These are phyloP conservation scores for Microcyclosporella mali DNA, from an alignment of 2,329 filamentous ascomycete species.

Conservation along the genomic window DNA sequence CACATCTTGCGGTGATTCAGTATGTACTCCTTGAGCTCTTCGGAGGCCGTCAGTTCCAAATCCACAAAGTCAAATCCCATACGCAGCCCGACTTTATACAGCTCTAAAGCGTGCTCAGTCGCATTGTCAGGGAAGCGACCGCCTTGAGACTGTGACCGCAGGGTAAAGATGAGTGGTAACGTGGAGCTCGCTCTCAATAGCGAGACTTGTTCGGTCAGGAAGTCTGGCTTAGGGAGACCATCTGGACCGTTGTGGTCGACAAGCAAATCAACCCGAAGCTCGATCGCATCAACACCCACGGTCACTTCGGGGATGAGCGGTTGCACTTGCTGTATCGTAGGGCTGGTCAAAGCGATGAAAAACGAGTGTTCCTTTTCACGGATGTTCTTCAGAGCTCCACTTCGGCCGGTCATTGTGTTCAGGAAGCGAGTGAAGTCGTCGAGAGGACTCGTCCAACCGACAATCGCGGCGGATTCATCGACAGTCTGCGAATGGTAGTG, in stretches of 20 bases:
- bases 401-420: slow-evolving; percentile 59
- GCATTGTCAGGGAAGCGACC: slow-evolving; percentile 78
- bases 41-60: slow-evolving; percentile 79
- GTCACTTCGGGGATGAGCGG: slow-evolving; percentile 64
- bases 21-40: slow-evolving; percentile 58
- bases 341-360: slow-evolving; percentile 85
- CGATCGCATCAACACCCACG: slow-evolving; percentile 85
- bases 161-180: slow-evolving; percentile 84
- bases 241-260: slow-evolving; percentile 58
- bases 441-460: slow-evolving; percentile 31
- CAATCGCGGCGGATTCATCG: slow-evolving; percentile 34
- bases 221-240: slow-evolving; percentile 62
- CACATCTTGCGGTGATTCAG: slow-evolving; percentile 57
- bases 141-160: slow-evolving; percentile 79
- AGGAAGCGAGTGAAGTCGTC: slow-evolving; percentile 69
- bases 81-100: slow-evolving; percentile 73
- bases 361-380: slow-evolving; percentile 68
- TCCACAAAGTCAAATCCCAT: slow-evolving; percentile 90
- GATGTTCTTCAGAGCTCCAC: slow-evolving; percentile 50
- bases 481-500: slow-evolving; percentile 79
- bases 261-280: slow-evolving; percentile 86
- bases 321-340: slow-evolving; percentile 60
- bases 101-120: slow-evolving; percentile 54
- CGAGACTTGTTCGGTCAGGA: slow-evolving; percentile 74
- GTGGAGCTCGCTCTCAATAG: slow-evolving; percentile 65